Conservation (phyloP, 169 alveolate species). For the Ophryocystis elektroscirrha region DNA sequence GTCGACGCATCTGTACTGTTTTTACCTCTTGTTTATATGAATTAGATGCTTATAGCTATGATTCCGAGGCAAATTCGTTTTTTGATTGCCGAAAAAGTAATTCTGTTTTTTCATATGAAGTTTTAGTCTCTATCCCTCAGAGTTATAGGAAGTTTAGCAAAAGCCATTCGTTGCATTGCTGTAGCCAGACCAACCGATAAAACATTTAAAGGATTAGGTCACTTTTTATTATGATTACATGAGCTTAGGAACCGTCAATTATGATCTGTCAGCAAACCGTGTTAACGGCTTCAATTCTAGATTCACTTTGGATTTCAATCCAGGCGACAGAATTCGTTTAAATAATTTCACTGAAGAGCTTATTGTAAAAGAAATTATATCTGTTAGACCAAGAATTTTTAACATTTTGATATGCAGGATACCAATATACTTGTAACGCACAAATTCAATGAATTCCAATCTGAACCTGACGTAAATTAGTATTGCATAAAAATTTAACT, state of each 20-base stretch:
- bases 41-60: constrained; percentile 39
- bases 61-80: constrained; percentile 61
- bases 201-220: constrained; percentile 51
- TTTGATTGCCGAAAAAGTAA: constrained; percentile 42
- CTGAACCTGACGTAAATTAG: background rate
- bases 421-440: background rate
- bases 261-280: background rate
- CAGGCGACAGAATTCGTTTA: background rate
- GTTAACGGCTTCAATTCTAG: background rate
- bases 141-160: constrained; percentile 51
- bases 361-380: background rate
- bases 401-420: background rate
- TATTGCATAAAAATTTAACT: background rate
- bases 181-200: constrained; percentile 59
- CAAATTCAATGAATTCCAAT: background rate
- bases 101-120: background rate
- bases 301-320: background rate
- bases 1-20: constrained; percentile 52
- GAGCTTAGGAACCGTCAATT: constrained; percentile 44
- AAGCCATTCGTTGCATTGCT: constrained; percentile 57
- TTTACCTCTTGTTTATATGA: background rate
- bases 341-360: background rate
- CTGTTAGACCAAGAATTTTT: background rate
- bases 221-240: constrained; percentile 38
- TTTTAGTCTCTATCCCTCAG: constrained; percentile 8